Evolutionary conservation across 179 eudicot species (phyloP), one percentile per base, ranked within the genome.

Genomic region (Camellia oleifera): DNA sequence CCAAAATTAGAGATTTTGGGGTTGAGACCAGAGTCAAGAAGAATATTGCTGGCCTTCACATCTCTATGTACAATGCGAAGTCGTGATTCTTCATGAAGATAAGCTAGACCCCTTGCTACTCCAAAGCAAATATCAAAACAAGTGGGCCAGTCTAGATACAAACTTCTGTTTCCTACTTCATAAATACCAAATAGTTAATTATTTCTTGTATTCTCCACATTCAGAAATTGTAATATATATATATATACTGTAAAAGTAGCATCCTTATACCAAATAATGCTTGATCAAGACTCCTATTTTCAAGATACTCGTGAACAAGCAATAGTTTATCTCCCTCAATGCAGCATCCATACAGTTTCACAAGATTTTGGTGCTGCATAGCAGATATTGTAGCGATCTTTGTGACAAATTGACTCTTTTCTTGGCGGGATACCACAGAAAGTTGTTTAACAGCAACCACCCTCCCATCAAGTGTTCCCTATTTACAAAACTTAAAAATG

Each of bases 281-380:
- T 77, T 77, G 70, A 65, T 77, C 79, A 46, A 71, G 74, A 50
- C 74, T 71, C 74, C 13, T 71, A 42, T 71, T 71, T 48, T 71
- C 74, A 17, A 64, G 71, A 77, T 64, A 77, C 61, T 77, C 79
- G 50, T 77, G 65, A 48, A 77, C 79, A 77, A 77, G 79, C 58
- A 77, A 14, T 7, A 71, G 40, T 45, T 52, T 77, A 20, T 69
- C 68, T 78, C 81, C 76, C 56, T 78, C 81, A 78, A 78, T 69
- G 75, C 81, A 78, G 26, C 81, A 78, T 69, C 81, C 81, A 56
- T 70, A 69, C 64, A 78, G 70, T 71, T 78, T 78, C 67, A 70
- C 81, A 20, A 78, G 81, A 46, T 78, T 78, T 3, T 76, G 76
- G 48, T 78, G 81, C 40, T 79, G 81, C 44, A 79, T 76, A 32